Evolutionary conservation across 441 rosid genomes (phyloP).

Genomic region (Hura crepitans): DNA sequence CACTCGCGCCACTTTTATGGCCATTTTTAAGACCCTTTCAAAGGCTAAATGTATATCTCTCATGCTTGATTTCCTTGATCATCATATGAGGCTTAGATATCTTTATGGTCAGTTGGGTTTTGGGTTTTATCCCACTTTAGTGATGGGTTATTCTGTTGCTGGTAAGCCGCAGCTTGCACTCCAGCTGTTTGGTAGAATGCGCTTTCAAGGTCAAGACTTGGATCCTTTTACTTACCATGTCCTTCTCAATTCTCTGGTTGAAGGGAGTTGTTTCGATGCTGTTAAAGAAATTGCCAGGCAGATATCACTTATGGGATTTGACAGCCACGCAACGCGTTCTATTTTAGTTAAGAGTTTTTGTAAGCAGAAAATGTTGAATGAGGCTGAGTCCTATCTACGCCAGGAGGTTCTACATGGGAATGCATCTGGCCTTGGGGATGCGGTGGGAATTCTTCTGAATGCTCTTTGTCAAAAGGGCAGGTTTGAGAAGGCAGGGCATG

Average conservation of each 20-base stretch:
- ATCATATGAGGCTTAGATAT: constrained; percentile 24
- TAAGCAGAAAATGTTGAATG: constrained; percentile 46
- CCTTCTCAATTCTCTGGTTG: constrained; percentile 69
- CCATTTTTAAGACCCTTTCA: constrained; percentile 65
- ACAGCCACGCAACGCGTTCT: constrained; percentile 38
- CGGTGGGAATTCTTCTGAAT: constrained; percentile 41
- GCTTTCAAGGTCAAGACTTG: constrained; percentile 70
- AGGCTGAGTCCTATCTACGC: constrained; percentile 53
- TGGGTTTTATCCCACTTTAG: constrained; percentile 50
- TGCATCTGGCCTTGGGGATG: constrained; percentile 27
- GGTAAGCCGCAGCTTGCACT: constrained; percentile 68
- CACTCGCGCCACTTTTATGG: constrained; percentile 54
- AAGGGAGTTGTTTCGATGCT: constrained; percentile 48
- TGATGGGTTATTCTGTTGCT: constrained; percentile 69
- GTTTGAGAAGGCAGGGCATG: constrained; percentile 43
- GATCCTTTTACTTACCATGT: constrained; percentile 55
- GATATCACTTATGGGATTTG: constrained; percentile 51
- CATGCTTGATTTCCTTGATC: constrained; percentile 48
- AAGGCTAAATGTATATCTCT: constrained; percentile 42
- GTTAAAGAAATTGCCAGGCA: constrained; percentile 45
- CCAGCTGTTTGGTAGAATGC: constrained; percentile 65
- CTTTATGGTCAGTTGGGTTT: constrained; percentile 17
- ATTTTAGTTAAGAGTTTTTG: constrained; percentile 61
- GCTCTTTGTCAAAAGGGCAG: constrained; percentile 42
- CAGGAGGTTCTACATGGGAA: constrained; percentile 6